Evolutionary conservation across 176 grass and related monocot species (phyloP).

Genomic region (Oryza meyeriana): DNA sequence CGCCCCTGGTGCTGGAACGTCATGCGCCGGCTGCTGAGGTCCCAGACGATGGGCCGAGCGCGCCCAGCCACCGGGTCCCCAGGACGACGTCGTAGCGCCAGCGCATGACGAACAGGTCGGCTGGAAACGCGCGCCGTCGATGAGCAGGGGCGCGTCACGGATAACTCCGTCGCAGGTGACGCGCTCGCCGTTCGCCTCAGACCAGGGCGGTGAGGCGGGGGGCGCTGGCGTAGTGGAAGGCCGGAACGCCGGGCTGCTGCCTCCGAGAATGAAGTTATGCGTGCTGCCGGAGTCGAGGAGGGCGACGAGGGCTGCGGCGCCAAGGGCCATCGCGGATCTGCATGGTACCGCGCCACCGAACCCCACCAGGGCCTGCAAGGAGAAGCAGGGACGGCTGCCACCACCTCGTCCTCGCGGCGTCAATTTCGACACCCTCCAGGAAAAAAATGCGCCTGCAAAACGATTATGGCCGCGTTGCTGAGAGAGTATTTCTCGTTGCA

Average conservation of each 20-base stretch:
- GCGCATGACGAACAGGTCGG: not conserved
- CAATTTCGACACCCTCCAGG: too few species aligned
- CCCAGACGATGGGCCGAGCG: not conserved
- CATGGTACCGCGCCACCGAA: too few species aligned
- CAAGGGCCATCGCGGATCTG: not conserved
- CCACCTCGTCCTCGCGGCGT: too few species aligned
- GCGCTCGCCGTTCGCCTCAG: not conserved
- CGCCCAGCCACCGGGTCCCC: not conserved
- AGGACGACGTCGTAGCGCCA: not conserved
- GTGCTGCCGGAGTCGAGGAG: not conserved
- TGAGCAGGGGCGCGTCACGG: too few species aligned
- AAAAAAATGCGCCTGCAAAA: too few species aligned
- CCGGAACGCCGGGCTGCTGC: not conserved
- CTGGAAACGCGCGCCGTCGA: too few species aligned
- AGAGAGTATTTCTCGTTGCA: too few species aligned
- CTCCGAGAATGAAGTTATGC: not conserved
- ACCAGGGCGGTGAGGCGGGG: not conserved
- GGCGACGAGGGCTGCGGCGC: not conserved
- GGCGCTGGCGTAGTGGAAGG: not conserved
- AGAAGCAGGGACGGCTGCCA: too few species aligned
- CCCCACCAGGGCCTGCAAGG: not conserved
- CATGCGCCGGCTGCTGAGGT: not conserved
- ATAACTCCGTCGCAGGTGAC: too few species aligned
- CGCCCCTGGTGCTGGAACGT: too few species aligned
- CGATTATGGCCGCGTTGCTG: too few species aligned